These are phyloP conservation scores for Blumeriella jaapii DNA, from an alignment of 2,329 filamentous ascomycete species.

Conservation along the genomic window DNA sequence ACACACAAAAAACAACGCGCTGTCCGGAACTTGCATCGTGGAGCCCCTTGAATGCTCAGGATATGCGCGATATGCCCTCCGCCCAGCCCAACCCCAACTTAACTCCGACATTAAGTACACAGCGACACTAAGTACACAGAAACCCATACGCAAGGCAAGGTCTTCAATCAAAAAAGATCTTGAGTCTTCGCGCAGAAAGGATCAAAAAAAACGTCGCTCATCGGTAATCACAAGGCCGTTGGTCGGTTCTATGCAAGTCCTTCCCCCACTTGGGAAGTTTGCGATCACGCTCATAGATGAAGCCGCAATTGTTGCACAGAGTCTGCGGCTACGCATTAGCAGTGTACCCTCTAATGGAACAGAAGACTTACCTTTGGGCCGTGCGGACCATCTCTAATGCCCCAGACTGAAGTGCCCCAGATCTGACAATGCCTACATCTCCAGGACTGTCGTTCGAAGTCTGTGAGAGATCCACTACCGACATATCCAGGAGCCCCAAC, in stretches of 20 bases:
- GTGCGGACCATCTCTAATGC: slow-evolving; percentile 78
- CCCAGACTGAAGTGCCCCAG: slow-evolving; percentile 88
- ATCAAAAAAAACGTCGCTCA: too few relatives aligned
- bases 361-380: slow-evolving; percentile 61
- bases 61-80: slow-evolving; percentile 4
- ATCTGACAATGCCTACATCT: slow-evolving; percentile 79
- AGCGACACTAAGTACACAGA: too few relatives aligned
- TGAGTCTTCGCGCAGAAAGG: too few relatives aligned
- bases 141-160: too few relatives aligned
- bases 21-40: background rate
- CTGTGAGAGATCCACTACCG: slow-evolving; percentile 49
- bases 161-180: too few relatives aligned
- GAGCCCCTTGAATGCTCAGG: background rate
- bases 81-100: slow-evolving; percentile 4
- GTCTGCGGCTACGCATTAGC: slow-evolving; percentile 34
- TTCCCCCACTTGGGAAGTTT: slow-evolving; percentile 68
- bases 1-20: slow-evolving; percentile 3
- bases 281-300: slow-evolving; percentile 78
- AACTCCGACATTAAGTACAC: slow-evolving; percentile 2
- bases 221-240: slow-evolving; percentile 24
- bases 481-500: slow-evolving; percentile 56
- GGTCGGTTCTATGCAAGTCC: slow-evolving; percentile 44
- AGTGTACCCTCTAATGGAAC: background rate
- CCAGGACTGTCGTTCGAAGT: slow-evolving; percentile 74
- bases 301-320: slow-evolving; percentile 87